phyloP scores from a whole-genome alignment of 225 moss, liverwort and hornwort genomes.

The Straminergon stramineum region DNA sequence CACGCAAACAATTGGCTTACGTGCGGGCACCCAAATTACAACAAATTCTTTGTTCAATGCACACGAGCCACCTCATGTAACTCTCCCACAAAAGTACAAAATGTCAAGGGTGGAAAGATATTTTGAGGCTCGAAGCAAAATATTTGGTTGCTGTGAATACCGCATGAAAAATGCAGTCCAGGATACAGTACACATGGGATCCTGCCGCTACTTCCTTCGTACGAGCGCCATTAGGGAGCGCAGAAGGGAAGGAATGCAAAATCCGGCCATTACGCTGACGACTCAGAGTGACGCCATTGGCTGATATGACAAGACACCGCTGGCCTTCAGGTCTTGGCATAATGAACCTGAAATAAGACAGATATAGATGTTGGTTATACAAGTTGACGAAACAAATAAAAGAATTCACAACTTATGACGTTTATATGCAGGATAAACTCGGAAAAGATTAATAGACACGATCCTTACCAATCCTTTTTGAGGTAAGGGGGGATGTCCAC shows the following conservation, averaged over 20 bases:
- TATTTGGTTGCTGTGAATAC: conserved; percentile 15
- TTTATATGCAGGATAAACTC: background rate
- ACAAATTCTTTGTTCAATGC: background rate
- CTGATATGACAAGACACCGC: conserved; percentile 88
- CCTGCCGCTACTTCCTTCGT: conserved; percentile 83
- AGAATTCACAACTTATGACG: background rate
- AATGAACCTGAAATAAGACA: conserved; percentile 59
- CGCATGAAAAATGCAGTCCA: conserved; percentile 95
- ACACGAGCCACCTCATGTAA: background rate
- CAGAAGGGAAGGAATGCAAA: conserved; percentile 85
- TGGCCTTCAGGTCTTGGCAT: conserved; percentile 93
- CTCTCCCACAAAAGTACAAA: background rate
- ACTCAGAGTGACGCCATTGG: conserved; percentile 83
- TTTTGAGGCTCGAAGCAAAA: background rate
- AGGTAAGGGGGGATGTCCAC: conserved; percentile 78
- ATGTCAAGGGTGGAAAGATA: background rate
- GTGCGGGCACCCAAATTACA: background rate
- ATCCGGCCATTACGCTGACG: conserved; percentile 88
- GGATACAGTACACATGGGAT: conserved; percentile 88
- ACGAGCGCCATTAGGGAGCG: conserved; percentile 95
- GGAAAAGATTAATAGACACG: background rate
- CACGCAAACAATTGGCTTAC: background rate
- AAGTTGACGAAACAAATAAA: background rate
- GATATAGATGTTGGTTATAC: background rate
- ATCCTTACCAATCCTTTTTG: conserved; percentile 72